Percentiles rank a stretch among this genome's conserved stretches.
Conservation (phyloP, 192 early-diverging fungal genomes). For the Kickxella alabastrina region DNA sequence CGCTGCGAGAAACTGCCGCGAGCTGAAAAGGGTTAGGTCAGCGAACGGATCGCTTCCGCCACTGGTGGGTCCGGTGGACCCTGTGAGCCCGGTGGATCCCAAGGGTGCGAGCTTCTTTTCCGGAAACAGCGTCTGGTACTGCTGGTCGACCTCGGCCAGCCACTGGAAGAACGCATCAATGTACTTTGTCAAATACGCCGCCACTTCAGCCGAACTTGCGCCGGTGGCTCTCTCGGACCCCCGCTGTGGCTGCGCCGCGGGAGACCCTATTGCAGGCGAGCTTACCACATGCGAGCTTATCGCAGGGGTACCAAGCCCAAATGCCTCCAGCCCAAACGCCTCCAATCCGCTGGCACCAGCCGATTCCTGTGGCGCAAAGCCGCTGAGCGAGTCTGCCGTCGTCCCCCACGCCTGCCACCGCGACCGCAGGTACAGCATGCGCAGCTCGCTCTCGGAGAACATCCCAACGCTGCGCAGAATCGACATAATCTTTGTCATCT, state of each 20-base stretch:
- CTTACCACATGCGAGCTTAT: slow-evolving; percentile 7
- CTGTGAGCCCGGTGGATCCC: neutral
- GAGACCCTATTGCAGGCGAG: too few relatives aligned
- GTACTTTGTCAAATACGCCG: slow-evolving; percentile 30
- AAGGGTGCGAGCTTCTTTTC: too few relatives aligned
- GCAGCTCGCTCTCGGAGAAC: slow-evolving; percentile 37
- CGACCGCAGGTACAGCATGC: slow-evolving; percentile 44
- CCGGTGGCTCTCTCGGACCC: slow-evolving; percentile 2
- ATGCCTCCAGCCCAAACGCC: neutral
- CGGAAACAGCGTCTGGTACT: slow-evolving; percentile 38
- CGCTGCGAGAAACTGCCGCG: slow-evolving; percentile 17
- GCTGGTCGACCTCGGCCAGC: slow-evolving; percentile 40
- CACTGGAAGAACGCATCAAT: slow-evolving; percentile 37
- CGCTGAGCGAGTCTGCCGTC: slow-evolving; percentile 31
- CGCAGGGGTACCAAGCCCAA: neutral
- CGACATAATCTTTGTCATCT: slow-evolving; percentile 28
- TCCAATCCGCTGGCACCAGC: neutral
- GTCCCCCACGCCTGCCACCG: slow-evolving; percentile 46
- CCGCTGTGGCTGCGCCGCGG: slow-evolving; percentile 2
- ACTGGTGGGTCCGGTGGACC: neutral
- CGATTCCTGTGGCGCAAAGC: slow-evolving; percentile 5
- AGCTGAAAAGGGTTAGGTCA: slow-evolving; percentile 31
- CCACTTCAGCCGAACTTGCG: slow-evolving; percentile 15
- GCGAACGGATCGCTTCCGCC: slow-evolving; percentile 13
- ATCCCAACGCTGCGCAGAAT: slow-evolving; percentile 40